Base-by-base conservation (phyloP, 371 early-diverging fungal genomes). In the Circinella minor region DNA sequence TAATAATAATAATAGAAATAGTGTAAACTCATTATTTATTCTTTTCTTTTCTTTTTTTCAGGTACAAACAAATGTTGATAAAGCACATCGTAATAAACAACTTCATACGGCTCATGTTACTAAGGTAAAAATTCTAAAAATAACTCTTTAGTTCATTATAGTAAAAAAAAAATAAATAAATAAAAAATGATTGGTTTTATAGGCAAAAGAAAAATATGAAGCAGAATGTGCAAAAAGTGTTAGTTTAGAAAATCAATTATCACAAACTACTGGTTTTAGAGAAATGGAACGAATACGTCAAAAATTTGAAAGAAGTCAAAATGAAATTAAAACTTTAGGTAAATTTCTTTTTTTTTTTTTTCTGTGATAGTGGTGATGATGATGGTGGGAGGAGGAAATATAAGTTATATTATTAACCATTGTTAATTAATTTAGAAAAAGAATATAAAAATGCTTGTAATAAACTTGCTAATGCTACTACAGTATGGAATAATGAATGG, bases 121-220 rank as follows among this genome's bases (percentile, higher is more conserved):
- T 37, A 85, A 80, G 78, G 83, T 80, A 76, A 34, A 51, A n/a
- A n/a, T n/a, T n/a, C n/a, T n/a, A n/a, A n/a, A n/a, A n/a, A n/a
- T n/a, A n/a, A n/a, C 15, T 51, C 4, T 17, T 51, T 51, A 14
- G 27, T 27, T 27, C 27, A 27, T 27, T 17, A 51, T n/a, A n/a
- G 0, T 15, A 7, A 14, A 51, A 15, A 49, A 49, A 14, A 5
- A 49, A 4, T 15, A 49, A 4, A 49, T 8, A 15, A 49, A 49
- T 49, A 49, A 5, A 9, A 4, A 8, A 49, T 55, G 20, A 38
- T 9, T 34, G 34, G 37, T 18, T 37, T 27, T 1, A n/a, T 38
- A 90, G 81, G 81, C 82, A 18, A 89, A 89, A 66, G 92, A 93
- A 65, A 87, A 89, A 39, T 94, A 93, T 73, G 92, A 92, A 48